These are phyloP conservation scores for Theobroma cacao DNA, from an alignment of 345 rosid genomes.

Conservation along the genomic window DNA sequence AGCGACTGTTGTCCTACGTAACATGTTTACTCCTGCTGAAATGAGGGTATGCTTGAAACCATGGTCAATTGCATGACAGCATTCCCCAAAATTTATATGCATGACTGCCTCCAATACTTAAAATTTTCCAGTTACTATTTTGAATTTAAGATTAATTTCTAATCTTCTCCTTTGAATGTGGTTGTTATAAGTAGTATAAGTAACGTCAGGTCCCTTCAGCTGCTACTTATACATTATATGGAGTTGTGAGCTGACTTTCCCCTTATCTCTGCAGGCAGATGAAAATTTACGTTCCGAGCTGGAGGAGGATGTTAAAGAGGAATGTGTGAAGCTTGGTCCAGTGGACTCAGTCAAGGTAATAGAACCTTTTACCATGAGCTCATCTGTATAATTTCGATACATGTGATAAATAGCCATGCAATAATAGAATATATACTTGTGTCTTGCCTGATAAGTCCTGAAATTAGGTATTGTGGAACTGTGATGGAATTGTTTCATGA, in stretches of 20 bases:
- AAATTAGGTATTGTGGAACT: neutral
- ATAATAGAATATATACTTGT: too few species aligned
- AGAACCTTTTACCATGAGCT: neutral
- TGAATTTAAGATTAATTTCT: neutral
- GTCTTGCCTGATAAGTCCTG: neutral
- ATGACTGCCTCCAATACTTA: neutral
- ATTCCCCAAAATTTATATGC: neutral
- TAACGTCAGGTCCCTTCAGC: neutral
- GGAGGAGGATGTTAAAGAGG: conserved; percentile 81
- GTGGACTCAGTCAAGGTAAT: conserved; percentile 79
- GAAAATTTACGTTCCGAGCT: conserved; percentile 69
- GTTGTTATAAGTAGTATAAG: neutral
- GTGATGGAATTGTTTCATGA: neutral
- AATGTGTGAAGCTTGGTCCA: conserved; percentile 82
- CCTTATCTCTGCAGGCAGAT: conserved; percentile 52
- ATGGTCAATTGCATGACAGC: neutral
- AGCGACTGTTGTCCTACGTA: conserved; percentile 70
- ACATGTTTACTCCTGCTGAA: conserved; percentile 86
- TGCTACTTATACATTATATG: neutral
- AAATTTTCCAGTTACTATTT: neutral
- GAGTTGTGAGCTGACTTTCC: conserved; percentile 10
- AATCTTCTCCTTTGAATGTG: neutral
- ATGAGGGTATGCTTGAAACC: conserved; percentile 54
- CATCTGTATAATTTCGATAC: neutral
- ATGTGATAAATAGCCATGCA: neutral